These are phyloP conservation scores for Gentiana macrophylla DNA, from an alignment of 257 asterid genomes.

Conservation along the genomic window DNA sequence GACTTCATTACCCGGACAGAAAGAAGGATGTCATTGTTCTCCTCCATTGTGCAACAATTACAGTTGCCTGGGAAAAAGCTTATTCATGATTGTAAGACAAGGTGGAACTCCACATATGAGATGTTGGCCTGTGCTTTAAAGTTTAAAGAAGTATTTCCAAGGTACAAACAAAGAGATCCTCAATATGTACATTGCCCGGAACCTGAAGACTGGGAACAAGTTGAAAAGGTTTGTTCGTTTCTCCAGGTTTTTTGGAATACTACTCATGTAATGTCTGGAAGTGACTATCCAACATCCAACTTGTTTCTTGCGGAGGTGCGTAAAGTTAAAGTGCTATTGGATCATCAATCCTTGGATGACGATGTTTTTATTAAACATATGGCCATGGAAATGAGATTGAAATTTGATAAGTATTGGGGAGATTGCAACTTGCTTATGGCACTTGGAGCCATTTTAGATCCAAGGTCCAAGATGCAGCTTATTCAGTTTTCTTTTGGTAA, in stretches of 20 bases:
- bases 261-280: slow-evolving; percentile 3
- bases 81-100: slow-evolving; percentile 1
- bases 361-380: slow-evolving; percentile 3
- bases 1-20: neutral
- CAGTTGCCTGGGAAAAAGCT: neutral
- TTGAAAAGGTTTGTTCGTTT: neutral
- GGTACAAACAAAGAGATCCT: neutral
- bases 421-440: slow-evolving; percentile 10
- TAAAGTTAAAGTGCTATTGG: slow-evolving; percentile 5
- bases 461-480: slow-evolving; percentile 1
- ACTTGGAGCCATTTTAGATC: slow-evolving; percentile 4
- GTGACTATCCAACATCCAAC: slow-evolving; percentile 16
- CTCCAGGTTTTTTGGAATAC: neutral
- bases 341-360: neutral
- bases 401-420: slow-evolving; percentile 13
- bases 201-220: neutral
- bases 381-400: neutral
- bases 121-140: neutral
- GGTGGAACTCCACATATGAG: neutral
- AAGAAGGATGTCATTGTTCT: neutral
- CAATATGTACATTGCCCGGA: neutral
- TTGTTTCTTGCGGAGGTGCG: slow-evolving; percentile 4
- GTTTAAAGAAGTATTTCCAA: neutral
- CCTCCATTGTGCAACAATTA: neutral
- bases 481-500: slow-evolving; percentile 3